Evolutionary conservation across 2,329 filamentous ascomycete genomes (phyloP).

Genomic region (Botrytis aclada): DNA sequence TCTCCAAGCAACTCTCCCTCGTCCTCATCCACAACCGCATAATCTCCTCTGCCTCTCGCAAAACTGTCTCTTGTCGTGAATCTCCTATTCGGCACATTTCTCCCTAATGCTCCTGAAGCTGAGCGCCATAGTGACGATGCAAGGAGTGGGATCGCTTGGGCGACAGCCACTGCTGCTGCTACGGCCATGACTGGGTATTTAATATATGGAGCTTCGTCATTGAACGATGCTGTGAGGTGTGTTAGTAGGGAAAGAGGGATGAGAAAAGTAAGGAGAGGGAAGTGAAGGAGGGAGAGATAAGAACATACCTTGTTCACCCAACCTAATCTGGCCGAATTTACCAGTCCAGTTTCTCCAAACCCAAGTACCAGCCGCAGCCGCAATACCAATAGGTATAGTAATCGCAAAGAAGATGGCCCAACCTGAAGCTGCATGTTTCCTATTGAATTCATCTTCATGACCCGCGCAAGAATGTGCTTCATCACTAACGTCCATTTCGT

Average conservation of each 20-base stretch:
- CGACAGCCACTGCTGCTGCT: constrained; percentile 60
- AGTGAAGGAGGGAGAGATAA: neutral
- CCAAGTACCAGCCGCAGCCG: constrained; percentile 75
- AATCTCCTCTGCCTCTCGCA: constrained; percentile 81
- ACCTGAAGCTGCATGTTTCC: constrained; percentile 68
- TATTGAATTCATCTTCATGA: constrained; percentile 77
- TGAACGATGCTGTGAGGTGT: constrained; percentile 45
- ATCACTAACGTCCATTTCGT: constrained; percentile 62
- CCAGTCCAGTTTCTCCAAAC: constrained; percentile 80
- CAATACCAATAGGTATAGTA: constrained; percentile 68
- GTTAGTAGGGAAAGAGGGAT: constrained; percentile 24
- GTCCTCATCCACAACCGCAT: constrained; percentile 84
- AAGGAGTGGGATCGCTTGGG: constrained; percentile 66
- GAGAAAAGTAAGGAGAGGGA: neutral
- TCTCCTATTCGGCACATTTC: constrained; percentile 45
- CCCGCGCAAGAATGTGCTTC: constrained; percentile 65
- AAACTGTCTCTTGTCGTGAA: constrained; percentile 91
- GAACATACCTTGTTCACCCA: constrained; percentile 64
- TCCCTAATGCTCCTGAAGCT: constrained; percentile 50
- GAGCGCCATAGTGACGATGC: constrained; percentile 69
- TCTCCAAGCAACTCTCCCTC: constrained; percentile 93
- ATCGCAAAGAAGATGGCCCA: constrained; percentile 83
- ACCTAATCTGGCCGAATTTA: constrained; percentile 87
- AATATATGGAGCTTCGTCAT: constrained; percentile 73
- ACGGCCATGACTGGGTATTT: constrained; percentile 76